Evolutionary conservation across 2,329 filamentous ascomycete genomes (phyloP), one percentile per base, ranked within the genome.

Genomic region (Calonectria pauciramosa): DNA sequence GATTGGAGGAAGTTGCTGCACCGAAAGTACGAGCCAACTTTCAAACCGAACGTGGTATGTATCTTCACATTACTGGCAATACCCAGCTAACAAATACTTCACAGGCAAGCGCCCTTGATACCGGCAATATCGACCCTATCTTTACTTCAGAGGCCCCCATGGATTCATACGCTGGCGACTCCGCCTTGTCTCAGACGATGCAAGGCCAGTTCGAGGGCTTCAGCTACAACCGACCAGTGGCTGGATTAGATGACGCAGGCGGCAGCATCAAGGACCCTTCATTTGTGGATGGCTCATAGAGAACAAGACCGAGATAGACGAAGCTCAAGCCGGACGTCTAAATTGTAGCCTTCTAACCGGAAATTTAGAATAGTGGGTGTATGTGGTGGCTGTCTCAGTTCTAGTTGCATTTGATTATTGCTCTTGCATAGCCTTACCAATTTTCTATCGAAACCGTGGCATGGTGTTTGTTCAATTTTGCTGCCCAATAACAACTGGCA

Each of bases 1-100:
- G 96, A 99, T 85, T 99, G 96, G 96, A 94, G 96, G 81, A 98
- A 98, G 88, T 90, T 99, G 73, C 88, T 99, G 76, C 96, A 98
- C 87, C 92, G 96, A 83, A 98, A 98, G 87, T 98, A 98, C 84
- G 96, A 98, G 88, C 96, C 96, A 70, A 96, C 95, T 76, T 99
- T 98, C 90, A 98, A 98, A 86, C 96, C 96, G 72, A 97, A 93
- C 84, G 96, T 98, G 88, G 94, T 97, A 92, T 87, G 95, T 95
- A 36, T 52, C 56, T 16, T 26, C 8, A 6, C 9, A 23, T 11
- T 23, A 18, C 16, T 26, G 18, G 14, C 10, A 2, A 32, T 8
- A 20, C 13, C 14, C 11, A 41, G 9, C 49, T 52, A 41, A 54
- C n/a, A 11, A 44, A 11, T 41, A n/a, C 16, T 38, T 30, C 38